phyloP scores from a whole-genome alignment of 176 grass and related monocot genomes.

The Chloris gayana region DNA sequence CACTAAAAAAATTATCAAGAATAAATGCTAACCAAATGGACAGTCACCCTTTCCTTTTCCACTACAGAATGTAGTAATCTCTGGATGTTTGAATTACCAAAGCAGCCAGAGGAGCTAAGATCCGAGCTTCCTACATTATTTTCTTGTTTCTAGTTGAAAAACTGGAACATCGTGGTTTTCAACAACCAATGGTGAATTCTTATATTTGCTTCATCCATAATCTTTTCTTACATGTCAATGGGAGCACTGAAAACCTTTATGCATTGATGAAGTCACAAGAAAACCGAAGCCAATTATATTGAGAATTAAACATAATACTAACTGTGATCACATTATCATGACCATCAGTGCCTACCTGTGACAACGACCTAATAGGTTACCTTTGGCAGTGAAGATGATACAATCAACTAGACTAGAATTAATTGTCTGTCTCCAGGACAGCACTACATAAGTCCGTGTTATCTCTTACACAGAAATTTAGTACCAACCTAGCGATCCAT shows the following conservation, averaged over 20 bases:
- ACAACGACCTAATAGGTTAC: not conserved
- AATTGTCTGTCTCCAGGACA: not conserved
- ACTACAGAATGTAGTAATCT: not conserved
- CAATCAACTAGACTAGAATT: not conserved
- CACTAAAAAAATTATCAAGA: not conserved
- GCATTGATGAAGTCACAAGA: not conserved
- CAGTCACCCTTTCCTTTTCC: not conserved
- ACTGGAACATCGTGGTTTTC: not conserved
- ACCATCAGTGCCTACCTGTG: not conserved
- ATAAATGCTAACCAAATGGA: not conserved
- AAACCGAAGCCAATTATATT: not conserved
- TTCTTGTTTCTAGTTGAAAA: not conserved
- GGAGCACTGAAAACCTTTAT: not conserved
- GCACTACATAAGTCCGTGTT: not conserved
- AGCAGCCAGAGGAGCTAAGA: not conserved
- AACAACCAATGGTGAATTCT: not conserved
- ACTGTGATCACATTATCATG: not conserved
- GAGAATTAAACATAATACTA: not conserved
- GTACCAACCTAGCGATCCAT: constrained; percentile 19
- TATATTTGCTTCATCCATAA: not conserved
- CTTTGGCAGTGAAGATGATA: not conserved
- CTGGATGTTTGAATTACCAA: not conserved
- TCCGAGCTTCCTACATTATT: not conserved
- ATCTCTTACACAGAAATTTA: not conserved
- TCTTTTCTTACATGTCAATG: not conserved